Percentiles rank a stretch among this genome's conserved stretches.
phyloP scores from a whole-genome alignment of 108 stramenopile species.

The Seminavis robusta region DNA sequence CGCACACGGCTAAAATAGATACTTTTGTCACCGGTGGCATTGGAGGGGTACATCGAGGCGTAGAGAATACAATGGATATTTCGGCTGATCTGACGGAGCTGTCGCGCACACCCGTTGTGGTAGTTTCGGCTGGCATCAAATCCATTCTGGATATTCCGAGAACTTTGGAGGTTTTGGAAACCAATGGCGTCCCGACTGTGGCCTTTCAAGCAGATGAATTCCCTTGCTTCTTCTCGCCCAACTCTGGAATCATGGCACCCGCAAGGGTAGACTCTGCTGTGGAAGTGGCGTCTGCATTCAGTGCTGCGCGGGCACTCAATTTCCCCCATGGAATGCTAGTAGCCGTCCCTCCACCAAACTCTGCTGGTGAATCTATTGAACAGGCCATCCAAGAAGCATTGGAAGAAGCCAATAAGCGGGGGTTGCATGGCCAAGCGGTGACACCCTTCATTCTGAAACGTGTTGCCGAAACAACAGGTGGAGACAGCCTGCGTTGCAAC shows the following conservation, averaged over 20 bases:
- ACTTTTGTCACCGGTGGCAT: constrained; percentile 95
- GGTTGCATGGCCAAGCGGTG: constrained; percentile 79
- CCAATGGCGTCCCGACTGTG: constrained; percentile 86
- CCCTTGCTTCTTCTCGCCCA: constrained; percentile 96
- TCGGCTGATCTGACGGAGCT: constrained; percentile 94
- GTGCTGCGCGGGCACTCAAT: constrained; percentile 40
- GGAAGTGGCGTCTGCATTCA: constrained; percentile 74
- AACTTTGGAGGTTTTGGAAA: constrained; percentile 97
- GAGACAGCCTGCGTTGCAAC: constrained; percentile 84
- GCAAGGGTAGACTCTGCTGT: constrained; percentile 57
- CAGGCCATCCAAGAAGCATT: constrained; percentile 82
- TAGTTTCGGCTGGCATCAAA: constrained; percentile 97
- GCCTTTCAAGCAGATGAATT: constrained; percentile 83
- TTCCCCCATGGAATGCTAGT: constrained; percentile 78
- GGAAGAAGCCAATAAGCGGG: constrained; percentile 47
- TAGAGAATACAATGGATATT: constrained; percentile 80
- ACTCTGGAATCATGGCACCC: constrained; percentile 61
- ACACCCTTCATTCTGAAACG: constrained; percentile 91
- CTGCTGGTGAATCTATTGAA: constrained; percentile 84
- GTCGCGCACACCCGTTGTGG: constrained; percentile 86
- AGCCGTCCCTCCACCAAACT: constrained; percentile 92
- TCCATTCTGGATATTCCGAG: constrained; percentile 91
- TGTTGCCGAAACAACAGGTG: constrained; percentile 74
- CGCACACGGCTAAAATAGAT: constrained; percentile 80
- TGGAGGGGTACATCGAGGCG: constrained; percentile 95